phyloP scores from a whole-genome alignment of 805 yeast species.

The Clavispora phyllophila region DNA sequence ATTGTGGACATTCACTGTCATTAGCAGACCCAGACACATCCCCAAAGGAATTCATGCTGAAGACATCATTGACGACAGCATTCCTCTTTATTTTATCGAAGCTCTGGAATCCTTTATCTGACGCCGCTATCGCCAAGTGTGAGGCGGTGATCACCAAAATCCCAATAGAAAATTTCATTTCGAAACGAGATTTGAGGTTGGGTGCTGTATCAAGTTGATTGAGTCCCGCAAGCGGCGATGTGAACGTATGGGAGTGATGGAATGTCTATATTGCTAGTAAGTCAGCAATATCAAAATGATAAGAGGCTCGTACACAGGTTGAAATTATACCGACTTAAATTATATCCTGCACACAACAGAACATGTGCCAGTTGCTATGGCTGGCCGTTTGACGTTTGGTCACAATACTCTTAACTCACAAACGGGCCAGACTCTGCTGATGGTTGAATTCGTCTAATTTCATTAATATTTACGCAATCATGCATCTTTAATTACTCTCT shows the following conservation, averaged over 20 bases:
- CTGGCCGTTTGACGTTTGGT: too few relatives aligned
- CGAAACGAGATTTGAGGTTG: background rate
- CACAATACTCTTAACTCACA: too few relatives aligned
- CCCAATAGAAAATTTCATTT: background rate
- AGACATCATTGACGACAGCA: constrained; percentile 22
- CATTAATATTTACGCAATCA: too few relatives aligned
- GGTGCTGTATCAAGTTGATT: background rate
- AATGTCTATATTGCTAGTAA: background rate
- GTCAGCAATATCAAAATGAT: background rate
- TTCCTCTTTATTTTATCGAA: constrained; percentile 20
- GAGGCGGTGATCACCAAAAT: background rate
- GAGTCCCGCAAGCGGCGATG: background rate
- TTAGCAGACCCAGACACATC: background rate
- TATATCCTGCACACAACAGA: background rate
- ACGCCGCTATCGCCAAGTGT: background rate
- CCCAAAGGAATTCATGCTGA: constrained; percentile 8
- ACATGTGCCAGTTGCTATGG: too few relatives aligned
- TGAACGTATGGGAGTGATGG: background rate
- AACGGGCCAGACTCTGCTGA: too few relatives aligned
- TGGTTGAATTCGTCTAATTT: too few relatives aligned
- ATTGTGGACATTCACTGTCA: constrained; percentile 67
- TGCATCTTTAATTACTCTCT: constrained; percentile 30
- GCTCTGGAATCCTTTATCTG: background rate
- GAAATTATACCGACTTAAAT: too few relatives aligned
- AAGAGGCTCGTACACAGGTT: background rate